phyloP scores from a whole-genome alignment of 768 basidiomycete genomes.

The Leccinum variicolor region DNA sequence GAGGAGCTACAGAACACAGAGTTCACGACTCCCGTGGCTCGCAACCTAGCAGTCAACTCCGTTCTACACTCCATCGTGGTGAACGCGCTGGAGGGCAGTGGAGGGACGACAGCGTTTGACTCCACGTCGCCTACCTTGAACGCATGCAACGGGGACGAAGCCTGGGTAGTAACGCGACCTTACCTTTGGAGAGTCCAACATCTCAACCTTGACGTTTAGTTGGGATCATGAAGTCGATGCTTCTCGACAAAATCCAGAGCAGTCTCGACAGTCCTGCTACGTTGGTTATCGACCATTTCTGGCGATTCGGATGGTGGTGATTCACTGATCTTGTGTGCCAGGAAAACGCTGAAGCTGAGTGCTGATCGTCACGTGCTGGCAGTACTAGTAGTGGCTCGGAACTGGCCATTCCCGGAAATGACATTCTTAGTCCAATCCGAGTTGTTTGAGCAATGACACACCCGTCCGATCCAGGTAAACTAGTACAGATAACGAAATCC shows the following conservation, averaged over 20 bases:
- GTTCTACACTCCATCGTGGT: slow-evolving; percentile 92
- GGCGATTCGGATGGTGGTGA: slow-evolving; percentile 51
- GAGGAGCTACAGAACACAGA: slow-evolving; percentile 85
- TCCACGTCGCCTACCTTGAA: slow-evolving; percentile 88
- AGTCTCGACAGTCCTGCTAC: slow-evolving; percentile 64
- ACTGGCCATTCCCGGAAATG: too few relatives aligned
- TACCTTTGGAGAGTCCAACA: slow-evolving; percentile 83
- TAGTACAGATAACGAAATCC: slow-evolving; percentile 58
- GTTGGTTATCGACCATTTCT: slow-evolving; percentile 87
- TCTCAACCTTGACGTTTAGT: slow-evolving; percentile 88
- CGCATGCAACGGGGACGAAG: slow-evolving; percentile 71
- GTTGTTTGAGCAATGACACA: not conserved
- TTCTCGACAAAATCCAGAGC: slow-evolving; percentile 74
- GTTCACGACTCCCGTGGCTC: slow-evolving; percentile 74
- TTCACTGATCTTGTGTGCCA: too few relatives aligned
- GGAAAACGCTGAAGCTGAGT: too few relatives aligned
- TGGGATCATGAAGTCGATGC: slow-evolving; percentile 81
- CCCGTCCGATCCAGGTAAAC: slow-evolving; percentile 1
- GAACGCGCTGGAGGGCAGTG: slow-evolving; percentile 95
- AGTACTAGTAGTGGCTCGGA: too few relatives aligned
- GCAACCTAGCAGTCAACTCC: slow-evolving; percentile 93
- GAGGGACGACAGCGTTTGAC: slow-evolving; percentile 91
- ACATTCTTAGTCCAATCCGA: not conserved
- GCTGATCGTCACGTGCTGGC: too few relatives aligned
- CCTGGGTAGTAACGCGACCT: slow-evolving; percentile 65